Evolutionary conservation across 2,329 filamentous ascomycete species (phyloP).

Genomic region (Aspergillus neotritici): DNA sequence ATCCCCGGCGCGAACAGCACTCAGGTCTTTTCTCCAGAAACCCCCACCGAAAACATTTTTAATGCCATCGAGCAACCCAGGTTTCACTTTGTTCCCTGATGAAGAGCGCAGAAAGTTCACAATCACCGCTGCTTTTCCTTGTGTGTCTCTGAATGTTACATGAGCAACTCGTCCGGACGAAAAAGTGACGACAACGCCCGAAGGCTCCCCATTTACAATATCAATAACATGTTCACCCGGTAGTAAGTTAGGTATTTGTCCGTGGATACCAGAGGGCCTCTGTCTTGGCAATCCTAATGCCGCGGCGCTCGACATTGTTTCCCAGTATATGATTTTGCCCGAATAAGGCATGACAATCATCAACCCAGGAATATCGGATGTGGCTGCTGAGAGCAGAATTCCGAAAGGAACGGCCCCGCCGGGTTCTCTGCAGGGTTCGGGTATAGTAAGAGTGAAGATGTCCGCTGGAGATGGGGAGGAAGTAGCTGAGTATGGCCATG

Average conservation of each 20-base stretch:
- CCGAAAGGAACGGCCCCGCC: constrained; percentile 74
- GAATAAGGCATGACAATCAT: constrained; percentile 77
- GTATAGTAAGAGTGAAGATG: constrained; percentile 73
- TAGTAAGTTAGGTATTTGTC: constrained; percentile 65
- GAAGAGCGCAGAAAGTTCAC: constrained; percentile 68
- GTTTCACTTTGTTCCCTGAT: constrained; percentile 45
- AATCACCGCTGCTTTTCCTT: constrained; percentile 76
- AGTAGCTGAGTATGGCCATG: constrained; percentile 74
- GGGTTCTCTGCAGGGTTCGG: constrained; percentile 61
- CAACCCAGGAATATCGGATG: constrained; percentile 75
- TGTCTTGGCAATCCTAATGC: constrained; percentile 78
- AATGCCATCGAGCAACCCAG: constrained; percentile 73
- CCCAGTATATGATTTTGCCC: constrained; percentile 90
- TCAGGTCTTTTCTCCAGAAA: constrained; percentile 68
- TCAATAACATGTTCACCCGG: constrained; percentile 72
- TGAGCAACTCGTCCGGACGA: constrained; percentile 84
- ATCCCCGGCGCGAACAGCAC: constrained; percentile 69
- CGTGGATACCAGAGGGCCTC: constrained; percentile 72
- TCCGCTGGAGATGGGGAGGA: constrained; percentile 44
- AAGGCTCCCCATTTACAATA: constrained; percentile 76
- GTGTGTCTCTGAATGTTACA: constrained; percentile 75
- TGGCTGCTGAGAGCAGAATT: constrained; percentile 71
- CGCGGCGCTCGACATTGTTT: constrained; percentile 83
- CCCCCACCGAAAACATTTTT: constrained; percentile 68
- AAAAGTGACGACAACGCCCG: constrained; percentile 78